A percentile compares a stretch with the other conserved stretches of the same genome.
Conservation (phyloP, 768 basidiomycete genomes). For the Rhodotorula diobovata region DNA sequence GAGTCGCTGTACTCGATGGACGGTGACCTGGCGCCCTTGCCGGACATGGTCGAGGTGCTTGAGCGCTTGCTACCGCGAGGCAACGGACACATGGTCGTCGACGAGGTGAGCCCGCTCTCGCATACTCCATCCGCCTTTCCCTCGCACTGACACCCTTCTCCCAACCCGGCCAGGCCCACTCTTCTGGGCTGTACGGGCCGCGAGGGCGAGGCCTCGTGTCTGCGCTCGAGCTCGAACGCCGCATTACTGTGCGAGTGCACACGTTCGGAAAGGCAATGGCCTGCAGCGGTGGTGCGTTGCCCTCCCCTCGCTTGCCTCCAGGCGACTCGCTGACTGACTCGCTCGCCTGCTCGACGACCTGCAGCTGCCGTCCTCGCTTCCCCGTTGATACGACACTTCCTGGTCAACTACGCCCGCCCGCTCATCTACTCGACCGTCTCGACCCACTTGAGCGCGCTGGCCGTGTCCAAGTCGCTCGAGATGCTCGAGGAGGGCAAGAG, state of each 20-base stretch:
- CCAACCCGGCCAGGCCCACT: conserved; percentile 58
- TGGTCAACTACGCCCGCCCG: conserved; percentile 85
- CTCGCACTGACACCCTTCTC: background rate
- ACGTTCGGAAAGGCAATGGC: conserved; percentile 92
- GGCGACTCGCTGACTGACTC: background rate
- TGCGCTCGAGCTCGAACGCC: conserved; percentile 61
- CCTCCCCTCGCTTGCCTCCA: background rate
- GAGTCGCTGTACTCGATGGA: conserved; percentile 96
- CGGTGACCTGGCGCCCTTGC: conserved; percentile 76
- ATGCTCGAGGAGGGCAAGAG: conserved; percentile 66
- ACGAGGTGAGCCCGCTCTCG: conserved; percentile 50
- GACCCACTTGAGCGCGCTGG: conserved; percentile 68
- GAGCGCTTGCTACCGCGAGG: conserved; percentile 58
- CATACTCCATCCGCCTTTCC: background rate
- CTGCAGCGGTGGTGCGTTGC: conserved; percentile 68
- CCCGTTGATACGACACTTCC: conserved; percentile 68
- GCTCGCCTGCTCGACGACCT: background rate
- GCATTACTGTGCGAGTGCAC: conserved; percentile 71
- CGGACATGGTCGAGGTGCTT: conserved; percentile 60
- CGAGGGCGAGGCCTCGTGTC: conserved; percentile 70
- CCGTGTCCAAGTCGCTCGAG: conserved; percentile 73
- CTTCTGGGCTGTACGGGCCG: conserved; percentile 81
- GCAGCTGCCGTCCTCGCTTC: conserved; percentile 72
- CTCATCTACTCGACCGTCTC: conserved; percentile 88
- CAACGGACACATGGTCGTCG: conserved; percentile 72